A percentile compares a stretch with the other conserved stretches of the same genome.
These are phyloP conservation scores for Byssoonygena ceratinophila DNA, from an alignment of 2,329 filamentous ascomycete genomes.

Conservation along the genomic window DNA sequence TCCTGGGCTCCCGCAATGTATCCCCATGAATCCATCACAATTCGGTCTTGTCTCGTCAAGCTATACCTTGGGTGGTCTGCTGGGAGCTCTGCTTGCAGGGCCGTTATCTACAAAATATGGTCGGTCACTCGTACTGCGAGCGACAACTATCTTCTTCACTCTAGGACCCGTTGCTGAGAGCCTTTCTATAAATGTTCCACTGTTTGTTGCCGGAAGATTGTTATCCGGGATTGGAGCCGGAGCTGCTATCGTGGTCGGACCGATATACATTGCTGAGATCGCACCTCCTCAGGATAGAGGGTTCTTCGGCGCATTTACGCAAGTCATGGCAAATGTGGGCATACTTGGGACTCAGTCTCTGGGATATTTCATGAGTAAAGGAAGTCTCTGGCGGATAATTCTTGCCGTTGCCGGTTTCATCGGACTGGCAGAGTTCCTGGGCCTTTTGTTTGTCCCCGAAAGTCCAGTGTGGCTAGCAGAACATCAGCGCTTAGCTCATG, in stretches of 20 bases:
- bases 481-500: constrained; percentile 49
- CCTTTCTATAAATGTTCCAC: constrained; percentile 53
- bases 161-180: constrained; percentile 67
- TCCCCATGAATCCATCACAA: constrained; percentile 70
- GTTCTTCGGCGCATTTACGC: constrained; percentile 70
- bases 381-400: constrained; percentile 71
- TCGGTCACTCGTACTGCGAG: constrained; percentile 62
- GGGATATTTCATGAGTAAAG: constrained; percentile 77
- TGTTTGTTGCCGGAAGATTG: constrained; percentile 64
- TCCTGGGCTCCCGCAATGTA: constrained; percentile 54
- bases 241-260: constrained; percentile 81
- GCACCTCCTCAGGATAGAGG: constrained; percentile 64
- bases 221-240: constrained; percentile 77
- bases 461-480: constrained; percentile 78
- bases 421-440: constrained; percentile 55
- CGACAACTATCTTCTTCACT: constrained; percentile 66
- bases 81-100: constrained; percentile 70
- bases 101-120: constrained; percentile 69
- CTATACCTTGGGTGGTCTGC: constrained; percentile 78
- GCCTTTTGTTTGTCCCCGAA: constrained; percentile 69
- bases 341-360: constrained; percentile 74
- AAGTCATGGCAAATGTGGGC: constrained; percentile 86
- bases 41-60: constrained; percentile 83
- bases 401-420: constrained; percentile 62
- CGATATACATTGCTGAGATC: constrained; percentile 88